Conservation (phyloP, 495 filamentous ascomycete genomes). For the Aspergillus olivimuriae region DNA sequence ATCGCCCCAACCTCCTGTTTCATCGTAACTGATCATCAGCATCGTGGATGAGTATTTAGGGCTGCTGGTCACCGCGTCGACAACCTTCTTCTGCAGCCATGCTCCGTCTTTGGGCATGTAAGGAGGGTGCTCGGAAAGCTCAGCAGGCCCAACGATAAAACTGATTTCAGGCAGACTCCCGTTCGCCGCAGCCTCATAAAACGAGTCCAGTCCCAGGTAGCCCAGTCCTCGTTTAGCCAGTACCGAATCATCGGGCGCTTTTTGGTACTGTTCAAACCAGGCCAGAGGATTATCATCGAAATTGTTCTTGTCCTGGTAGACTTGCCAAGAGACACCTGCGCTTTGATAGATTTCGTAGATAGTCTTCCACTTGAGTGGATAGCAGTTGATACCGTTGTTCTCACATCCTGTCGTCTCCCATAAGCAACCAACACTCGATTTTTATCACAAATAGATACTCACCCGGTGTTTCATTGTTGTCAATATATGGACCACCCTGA, state of each 20-base stretch:
- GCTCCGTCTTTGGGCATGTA: conserved; percentile 48
- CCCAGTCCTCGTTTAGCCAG: conserved; percentile 41
- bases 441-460: background rate
- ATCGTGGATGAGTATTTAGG: conserved; percentile 44
- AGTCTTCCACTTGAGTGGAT: conserved; percentile 51
- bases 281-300: conserved; percentile 51
- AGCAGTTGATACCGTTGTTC: conserved; percentile 38
- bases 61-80: conserved; percentile 43
- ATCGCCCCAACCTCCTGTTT: conserved; percentile 51
- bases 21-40: conserved; percentile 48
- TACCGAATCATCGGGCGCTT: conserved; percentile 26
- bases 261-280: conserved; percentile 50
- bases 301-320: conserved; percentile 49
- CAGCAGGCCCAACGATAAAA: conserved; percentile 46
- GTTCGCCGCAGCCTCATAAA: conserved; percentile 44
- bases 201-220: conserved; percentile 39
- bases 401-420: conserved; percentile 34
- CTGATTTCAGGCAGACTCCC: conserved; percentile 47
- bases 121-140: conserved; percentile 49
- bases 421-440: background rate
- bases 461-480: conserved; percentile 51
- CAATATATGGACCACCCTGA: conserved; percentile 46
- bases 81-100: conserved; percentile 51
- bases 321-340: conserved; percentile 48
- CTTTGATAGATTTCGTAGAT: conserved; percentile 46